A percentile compares a stretch with the other conserved stretches of the same genome.
Conservation (phyloP, 352 stramenopile species). For the Phytophthora colocasiae region DNA sequence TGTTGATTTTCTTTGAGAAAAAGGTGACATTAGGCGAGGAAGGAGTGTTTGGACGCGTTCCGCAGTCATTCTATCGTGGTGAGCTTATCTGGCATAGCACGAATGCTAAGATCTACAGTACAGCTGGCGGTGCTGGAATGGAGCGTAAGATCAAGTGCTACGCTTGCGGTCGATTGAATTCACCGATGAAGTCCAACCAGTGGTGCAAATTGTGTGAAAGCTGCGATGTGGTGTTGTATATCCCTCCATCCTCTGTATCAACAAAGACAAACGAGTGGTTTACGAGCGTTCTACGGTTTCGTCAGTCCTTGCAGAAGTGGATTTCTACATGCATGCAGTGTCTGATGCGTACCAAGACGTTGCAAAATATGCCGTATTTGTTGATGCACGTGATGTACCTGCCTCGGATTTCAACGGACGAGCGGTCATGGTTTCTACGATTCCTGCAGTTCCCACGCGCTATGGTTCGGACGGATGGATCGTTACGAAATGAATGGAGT, state of each 20-base stretch:
- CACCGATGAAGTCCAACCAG: constrained; percentile 69
- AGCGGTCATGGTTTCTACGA: constrained; percentile 79
- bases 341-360: constrained; percentile 64
- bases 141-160: constrained; percentile 80
- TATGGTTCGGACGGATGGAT: constrained; percentile 63
- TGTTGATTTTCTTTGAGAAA: constrained; percentile 90
- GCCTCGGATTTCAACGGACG: constrained; percentile 77
- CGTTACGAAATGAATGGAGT: constrained; percentile 70
- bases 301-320: constrained; percentile 84
- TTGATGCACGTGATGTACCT: constrained; percentile 90
- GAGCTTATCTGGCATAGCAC: constrained; percentile 75
- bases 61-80: constrained; percentile 79
- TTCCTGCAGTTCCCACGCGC: constrained; percentile 85
- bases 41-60: constrained; percentile 71
- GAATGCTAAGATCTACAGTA: constrained; percentile 38
- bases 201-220: constrained; percentile 80
- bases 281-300: constrained; percentile 73
- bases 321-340: constrained; percentile 72
- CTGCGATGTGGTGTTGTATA: constrained; percentile 80
- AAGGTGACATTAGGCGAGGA: constrained; percentile 78
- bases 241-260: constrained; percentile 80
- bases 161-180: constrained; percentile 71
- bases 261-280: constrained; percentile 86
- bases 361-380: constrained; percentile 85
- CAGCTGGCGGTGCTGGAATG: constrained; percentile 41